phyloP scores from a whole-genome alignment of 1,284 basidiomycete genomes.

The Melampsora larici-populina region DNA sequence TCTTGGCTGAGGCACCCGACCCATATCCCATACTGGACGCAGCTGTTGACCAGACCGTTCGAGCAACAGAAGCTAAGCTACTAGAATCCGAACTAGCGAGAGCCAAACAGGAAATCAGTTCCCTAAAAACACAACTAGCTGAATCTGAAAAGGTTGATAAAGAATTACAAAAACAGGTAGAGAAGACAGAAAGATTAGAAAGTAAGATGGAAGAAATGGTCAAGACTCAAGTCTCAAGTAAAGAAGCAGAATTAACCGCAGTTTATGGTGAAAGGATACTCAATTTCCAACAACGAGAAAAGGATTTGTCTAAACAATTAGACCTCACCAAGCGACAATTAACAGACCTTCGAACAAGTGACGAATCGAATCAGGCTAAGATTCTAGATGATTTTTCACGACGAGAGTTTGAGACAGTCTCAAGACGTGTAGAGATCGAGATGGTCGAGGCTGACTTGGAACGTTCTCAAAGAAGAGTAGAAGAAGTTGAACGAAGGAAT shows the following conservation, averaged over 20 bases:
- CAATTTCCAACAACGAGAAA: constrained; percentile 91
- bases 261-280: constrained; percentile 91
- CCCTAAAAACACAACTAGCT: constrained; percentile 67
- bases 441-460: constrained; percentile 89
- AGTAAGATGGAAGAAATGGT: constrained; percentile 84
- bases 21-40: constrained; percentile 92
- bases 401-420: constrained; percentile 81
- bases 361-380: constrained; percentile 86
- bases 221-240: constrained; percentile 75
- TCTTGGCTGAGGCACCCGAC: constrained; percentile 88
- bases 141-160: constrained; percentile 67
- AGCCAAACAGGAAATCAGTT: constrained; percentile 72
- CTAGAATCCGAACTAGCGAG: constrained; percentile 69
- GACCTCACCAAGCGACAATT: constrained; percentile 80
- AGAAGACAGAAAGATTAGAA: constrained; percentile 72
- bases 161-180: constrained; percentile 71
- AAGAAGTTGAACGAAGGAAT: constrained; percentile 85
- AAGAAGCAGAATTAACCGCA: constrained; percentile 91
- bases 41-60: constrained; percentile 85
- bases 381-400: constrained; percentile 68
- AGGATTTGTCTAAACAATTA: constrained; percentile 82
- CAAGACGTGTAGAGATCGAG: constrained; percentile 83
- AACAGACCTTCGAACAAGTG: constrained; percentile 78
- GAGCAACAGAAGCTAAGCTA: constrained; percentile 72
- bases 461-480: constrained; percentile 84